Percentiles rank a stretch among this genome's conserved stretches.
Evolutionary conservation across 164 flowering plant species (phyloP).

Genomic region (Chloranthus sessilifolius): DNA sequence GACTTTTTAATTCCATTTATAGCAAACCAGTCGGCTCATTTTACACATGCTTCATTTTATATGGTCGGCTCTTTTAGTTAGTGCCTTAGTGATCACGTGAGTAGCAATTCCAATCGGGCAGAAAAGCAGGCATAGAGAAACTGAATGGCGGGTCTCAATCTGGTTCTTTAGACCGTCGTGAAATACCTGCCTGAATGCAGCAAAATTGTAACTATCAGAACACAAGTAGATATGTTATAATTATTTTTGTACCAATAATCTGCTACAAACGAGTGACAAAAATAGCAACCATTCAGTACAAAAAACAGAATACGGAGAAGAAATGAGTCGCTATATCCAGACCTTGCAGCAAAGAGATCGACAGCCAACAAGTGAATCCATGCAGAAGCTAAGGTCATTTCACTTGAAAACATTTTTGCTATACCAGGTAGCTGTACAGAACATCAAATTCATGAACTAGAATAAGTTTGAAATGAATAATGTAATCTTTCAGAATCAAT

Average conservation of each 20-base stretch:
- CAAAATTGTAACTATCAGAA: conserved; percentile 7
- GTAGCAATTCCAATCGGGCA: conserved; percentile 77
- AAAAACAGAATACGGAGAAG: background rate
- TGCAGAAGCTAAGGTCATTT: conserved; percentile 91
- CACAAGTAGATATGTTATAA: background rate
- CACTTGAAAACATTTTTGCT: conserved; percentile 78
- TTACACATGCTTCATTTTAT: conserved; percentile 8
- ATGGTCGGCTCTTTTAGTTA: conserved; percentile 25
- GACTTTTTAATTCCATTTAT: no score
- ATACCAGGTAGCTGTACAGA: conserved; percentile 69
- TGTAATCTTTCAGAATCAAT: no score
- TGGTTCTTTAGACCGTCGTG: conserved; percentile 67
- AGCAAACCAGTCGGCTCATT: no score
- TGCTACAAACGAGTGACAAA: no score
- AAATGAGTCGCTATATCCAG: background rate
- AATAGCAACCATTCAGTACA: no score
- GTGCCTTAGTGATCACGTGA: conserved; percentile 64
- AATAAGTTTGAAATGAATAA: background rate
- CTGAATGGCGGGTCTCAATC: conserved; percentile 89
- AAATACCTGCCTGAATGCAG: conserved; percentile 69
- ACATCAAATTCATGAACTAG: conserved; percentile 1
- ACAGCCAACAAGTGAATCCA: conserved; percentile 87
- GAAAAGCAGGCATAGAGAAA: conserved; percentile 76
- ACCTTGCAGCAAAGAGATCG: conserved; percentile 98
- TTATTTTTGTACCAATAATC: no score